phyloP scores from a whole-genome alignment of 192 early-diverging fungal species.

The Mortierella claussenii region DNA sequence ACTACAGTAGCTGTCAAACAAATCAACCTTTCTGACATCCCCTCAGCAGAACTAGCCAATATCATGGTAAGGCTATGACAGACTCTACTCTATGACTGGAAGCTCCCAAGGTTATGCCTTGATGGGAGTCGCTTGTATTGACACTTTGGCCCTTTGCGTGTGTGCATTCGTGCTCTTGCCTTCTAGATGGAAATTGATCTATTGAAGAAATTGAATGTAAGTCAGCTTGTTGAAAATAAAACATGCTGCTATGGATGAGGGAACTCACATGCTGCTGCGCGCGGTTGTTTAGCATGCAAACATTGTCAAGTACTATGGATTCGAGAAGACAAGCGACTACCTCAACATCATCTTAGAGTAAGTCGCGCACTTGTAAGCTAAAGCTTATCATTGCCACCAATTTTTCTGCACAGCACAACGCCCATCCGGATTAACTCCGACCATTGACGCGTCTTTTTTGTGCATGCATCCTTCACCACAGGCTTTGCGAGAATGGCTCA shows the following conservation, averaged over 20 bases:
- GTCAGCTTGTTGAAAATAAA: not conserved
- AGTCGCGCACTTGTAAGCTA: slow-evolving; percentile 37
- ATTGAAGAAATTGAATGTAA: slow-evolving; percentile 60
- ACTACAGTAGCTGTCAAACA: slow-evolving; percentile 80
- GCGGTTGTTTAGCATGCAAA: slow-evolving; percentile 59
- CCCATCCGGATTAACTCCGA: not conserved
- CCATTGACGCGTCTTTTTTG: not conserved
- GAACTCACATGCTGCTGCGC: not conserved
- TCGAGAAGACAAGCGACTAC: slow-evolving; percentile 71
- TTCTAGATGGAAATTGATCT: slow-evolving; percentile 64
- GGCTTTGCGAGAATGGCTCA: slow-evolving; percentile 80
- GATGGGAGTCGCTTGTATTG: too few relatives aligned
- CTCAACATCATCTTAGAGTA: slow-evolving; percentile 92
- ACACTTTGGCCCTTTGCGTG: too few relatives aligned
- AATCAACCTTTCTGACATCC: slow-evolving; percentile 63
- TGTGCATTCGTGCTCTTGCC: not conserved
- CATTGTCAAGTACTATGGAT: slow-evolving; percentile 80
- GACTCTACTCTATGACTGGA: too few relatives aligned
- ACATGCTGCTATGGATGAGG: not conserved
- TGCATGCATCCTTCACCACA: slow-evolving; percentile 12
- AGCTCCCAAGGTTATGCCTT: too few relatives aligned
- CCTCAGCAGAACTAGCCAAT: slow-evolving; percentile 46
- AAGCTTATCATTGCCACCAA: not conserved
- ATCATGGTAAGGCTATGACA: slow-evolving; percentile 53
- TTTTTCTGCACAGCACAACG: too few relatives aligned